Evolutionary conservation across 2,329 filamentous ascomycete species (phyloP).

Genomic region (Xylariales sp.): DNA sequence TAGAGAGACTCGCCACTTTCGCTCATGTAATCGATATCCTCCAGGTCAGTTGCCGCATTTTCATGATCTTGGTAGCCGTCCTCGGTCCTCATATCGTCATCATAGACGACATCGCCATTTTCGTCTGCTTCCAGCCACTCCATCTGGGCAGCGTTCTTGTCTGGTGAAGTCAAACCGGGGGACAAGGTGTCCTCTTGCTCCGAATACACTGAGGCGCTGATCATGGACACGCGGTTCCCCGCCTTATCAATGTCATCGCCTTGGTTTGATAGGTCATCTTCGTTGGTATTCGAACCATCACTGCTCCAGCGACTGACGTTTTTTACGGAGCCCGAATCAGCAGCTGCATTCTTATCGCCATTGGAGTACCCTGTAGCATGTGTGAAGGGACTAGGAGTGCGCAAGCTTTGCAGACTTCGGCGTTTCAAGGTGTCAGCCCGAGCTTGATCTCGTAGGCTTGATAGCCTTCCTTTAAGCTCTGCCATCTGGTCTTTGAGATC

Average conservation of each 20-base stretch:
- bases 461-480: slow-evolving; percentile 80
- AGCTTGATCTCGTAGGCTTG: slow-evolving; percentile 71
- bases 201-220: slow-evolving; percentile 18
- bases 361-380: slow-evolving; percentile 41
- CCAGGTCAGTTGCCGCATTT: slow-evolving; percentile 29
- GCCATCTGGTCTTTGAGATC: slow-evolving; percentile 80
- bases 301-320: slow-evolving; percentile 3
- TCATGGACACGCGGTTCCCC: slow-evolving; percentile 21
- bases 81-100: slow-evolving; percentile 18
- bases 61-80: slow-evolving; percentile 28
- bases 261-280: neutral
- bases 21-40: slow-evolving; percentile 40
- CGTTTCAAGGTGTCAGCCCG: slow-evolving; percentile 75
- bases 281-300: slow-evolving; percentile 1
- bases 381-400: slow-evolving; percentile 75
- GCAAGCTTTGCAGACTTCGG: slow-evolving; percentile 69
- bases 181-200: slow-evolving; percentile 22
- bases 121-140: slow-evolving; percentile 15
- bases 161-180: no score
- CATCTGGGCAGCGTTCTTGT: no score
- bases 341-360: neutral
- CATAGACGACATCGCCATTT: slow-evolving; percentile 27
- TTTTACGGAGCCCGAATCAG: neutral
- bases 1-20: slow-evolving; percentile 63
- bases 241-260: slow-evolving; percentile 2